phyloP scores from a whole-genome alignment of 371 early-diverging fungal genomes.

The Syncephalastrum racemosum region DNA sequence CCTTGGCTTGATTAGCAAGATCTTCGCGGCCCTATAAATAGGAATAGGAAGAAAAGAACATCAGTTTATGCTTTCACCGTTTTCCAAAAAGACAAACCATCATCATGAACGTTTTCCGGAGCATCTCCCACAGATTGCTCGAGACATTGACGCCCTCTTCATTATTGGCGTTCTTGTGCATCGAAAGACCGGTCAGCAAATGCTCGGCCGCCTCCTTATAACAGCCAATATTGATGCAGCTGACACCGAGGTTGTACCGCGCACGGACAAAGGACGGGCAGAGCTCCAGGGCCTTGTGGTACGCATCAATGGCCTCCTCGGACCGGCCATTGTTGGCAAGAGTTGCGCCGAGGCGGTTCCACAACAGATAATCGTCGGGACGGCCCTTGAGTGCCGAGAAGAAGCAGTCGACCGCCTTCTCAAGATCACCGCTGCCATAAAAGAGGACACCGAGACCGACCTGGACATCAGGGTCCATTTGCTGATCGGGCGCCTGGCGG shows the following conservation, averaged over 20 bases:
- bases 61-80: too few relatives aligned
- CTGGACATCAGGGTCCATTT: conserved; percentile 91
- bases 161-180: conserved; percentile 67
- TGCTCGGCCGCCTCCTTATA: conserved; percentile 95
- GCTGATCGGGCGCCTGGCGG: conserved; percentile 61
- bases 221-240: conserved; percentile 90
- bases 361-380: conserved; percentile 94
- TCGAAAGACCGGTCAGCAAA: conserved; percentile 81
- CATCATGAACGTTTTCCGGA: conserved; percentile 63
- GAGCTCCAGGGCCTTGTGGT: conserved; percentile 89
- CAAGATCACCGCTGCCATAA: conserved; percentile 85
- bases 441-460: conserved; percentile 94
- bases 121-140: conserved; percentile 63
- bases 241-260: conserved; percentile 93
- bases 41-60: conserved; percentile 8
- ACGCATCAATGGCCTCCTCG: conserved; percentile 89
- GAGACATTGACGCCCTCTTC: conserved; percentile 64
- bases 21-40: conserved; percentile 49
- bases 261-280: conserved; percentile 95
- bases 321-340: conserved; percentile 87
- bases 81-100: conserved; percentile 48
- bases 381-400: conserved; percentile 85
- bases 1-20: conserved; percentile 58
- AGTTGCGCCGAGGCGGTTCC: conserved; percentile 97
- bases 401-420: conserved; percentile 97